Evolutionary conservation across 2,329 filamentous ascomycete genomes (phyloP), one percentile per base, ranked within the genome.

Genomic region (Capronia coronata): DNA sequence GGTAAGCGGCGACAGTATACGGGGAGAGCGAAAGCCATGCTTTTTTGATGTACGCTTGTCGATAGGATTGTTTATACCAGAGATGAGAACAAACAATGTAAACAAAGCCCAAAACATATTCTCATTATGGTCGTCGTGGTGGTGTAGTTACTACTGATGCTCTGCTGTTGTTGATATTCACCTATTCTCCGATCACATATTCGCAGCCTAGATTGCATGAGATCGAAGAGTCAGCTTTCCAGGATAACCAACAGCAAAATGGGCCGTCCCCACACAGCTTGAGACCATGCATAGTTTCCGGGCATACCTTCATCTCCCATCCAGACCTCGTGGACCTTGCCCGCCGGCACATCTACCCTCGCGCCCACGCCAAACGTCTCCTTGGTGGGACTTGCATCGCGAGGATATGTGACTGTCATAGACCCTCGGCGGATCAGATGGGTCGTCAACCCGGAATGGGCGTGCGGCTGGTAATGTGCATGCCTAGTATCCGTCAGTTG

Each of bases 301-400:
- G n/a, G n/a, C 39, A 21, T 35, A 57, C 58, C 58, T 34, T 75
- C 67, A 6, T 65, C 55, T 1, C 79, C 78, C 56, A 82, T 75
- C 78, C 78, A 82, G 1, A 82, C 78, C 63, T 82, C 77, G 60
- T 82, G 78, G 18, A 73, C 48, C 57, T 73, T 73, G 2, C 71
- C 68, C 0, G 76, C 77, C 19, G 77, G 75, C 0, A 82, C 78
- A 64, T 82, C 78, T 14, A 81, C 64, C 54, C 79, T 66, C 1
- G 69, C 69, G 2, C 79, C 79, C 0, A 68, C 67, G 0, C 76
- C 73, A 55, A 79, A 78, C 0, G 75, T 80, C 64, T 80, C 72
- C 55, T 75, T 79, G 16, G 59, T 69, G 0, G 71, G 68, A 11
- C 63, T 60, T 42, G 66, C 64, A 18, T 82, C 78, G 11, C 75